phyloP scores from a whole-genome alignment of 169 alveolate genomes.

The Cryptosporidium andersoni region DNA sequence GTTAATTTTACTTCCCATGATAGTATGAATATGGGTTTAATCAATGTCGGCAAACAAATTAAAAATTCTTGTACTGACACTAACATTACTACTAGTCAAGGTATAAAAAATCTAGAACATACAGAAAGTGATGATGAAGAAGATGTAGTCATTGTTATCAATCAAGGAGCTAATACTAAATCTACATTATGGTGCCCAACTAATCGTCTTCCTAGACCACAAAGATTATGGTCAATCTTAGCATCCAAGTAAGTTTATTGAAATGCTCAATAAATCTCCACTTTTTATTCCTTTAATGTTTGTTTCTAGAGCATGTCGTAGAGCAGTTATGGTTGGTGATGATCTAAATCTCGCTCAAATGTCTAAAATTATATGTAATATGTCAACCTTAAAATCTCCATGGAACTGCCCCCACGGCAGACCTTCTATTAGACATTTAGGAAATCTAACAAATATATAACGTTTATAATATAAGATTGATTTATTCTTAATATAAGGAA shows the following conservation, averaged over 20 bases:
- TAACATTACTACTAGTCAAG: slow-evolving; percentile 72
- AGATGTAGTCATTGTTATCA: slow-evolving; percentile 24
- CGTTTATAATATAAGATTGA: too few species aligned
- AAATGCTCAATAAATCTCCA: background rate
- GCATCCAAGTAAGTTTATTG: slow-evolving; percentile 83
- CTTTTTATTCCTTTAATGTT: background rate
- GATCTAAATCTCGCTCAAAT: slow-evolving; percentile 85
- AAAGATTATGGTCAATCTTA: slow-evolving; percentile 81
- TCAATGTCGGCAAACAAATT: background rate
- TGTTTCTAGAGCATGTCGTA: slow-evolving; percentile 92
- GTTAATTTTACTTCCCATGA: background rate
- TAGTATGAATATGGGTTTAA: too few species aligned
- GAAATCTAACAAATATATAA: slow-evolving; percentile 53
- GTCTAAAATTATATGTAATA: slow-evolving; percentile 85
- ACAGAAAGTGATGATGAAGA: slow-evolving; percentile 72
- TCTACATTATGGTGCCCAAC: slow-evolving; percentile 52
- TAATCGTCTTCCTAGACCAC: slow-evolving; percentile 81
- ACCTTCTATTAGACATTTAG: slow-evolving; percentile 94
- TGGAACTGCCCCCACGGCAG: slow-evolving; percentile 99
- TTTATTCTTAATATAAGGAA: too few species aligned
- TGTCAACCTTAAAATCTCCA: slow-evolving; percentile 92
- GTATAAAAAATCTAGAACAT: slow-evolving; percentile 1
- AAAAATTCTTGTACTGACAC: slow-evolving; percentile 17
- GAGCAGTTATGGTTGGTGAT: slow-evolving; percentile 95
- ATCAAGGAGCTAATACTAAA: slow-evolving; percentile 26